A percentile compares a stretch with the other conserved stretches of the same genome.
These are phyloP conservation scores for Penicillium cosmopolitanum DNA, from an alignment of 495 filamentous ascomycete species.

Conservation along the genomic window DNA sequence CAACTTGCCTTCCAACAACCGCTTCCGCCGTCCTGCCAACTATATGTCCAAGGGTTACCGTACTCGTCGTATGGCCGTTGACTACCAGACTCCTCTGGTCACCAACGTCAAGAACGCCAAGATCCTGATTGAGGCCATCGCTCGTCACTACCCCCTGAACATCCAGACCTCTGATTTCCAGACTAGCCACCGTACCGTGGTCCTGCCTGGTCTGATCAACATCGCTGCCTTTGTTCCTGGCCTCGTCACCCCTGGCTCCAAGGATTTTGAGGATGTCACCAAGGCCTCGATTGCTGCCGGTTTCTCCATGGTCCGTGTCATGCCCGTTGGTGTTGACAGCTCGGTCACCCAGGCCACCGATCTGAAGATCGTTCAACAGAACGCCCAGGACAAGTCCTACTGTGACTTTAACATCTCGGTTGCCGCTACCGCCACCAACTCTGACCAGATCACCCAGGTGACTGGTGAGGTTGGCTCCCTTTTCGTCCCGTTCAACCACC, in stretches of 20 bases:
- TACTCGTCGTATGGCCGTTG: conserved; percentile 95
- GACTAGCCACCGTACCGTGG: conserved; percentile 78
- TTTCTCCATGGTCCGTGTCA: conserved; percentile 83
- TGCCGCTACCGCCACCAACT: conserved; percentile 75
- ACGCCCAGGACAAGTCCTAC: conserved; percentile 65
- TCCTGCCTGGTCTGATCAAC: conserved; percentile 78
- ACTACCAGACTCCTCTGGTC: conserved; percentile 95
- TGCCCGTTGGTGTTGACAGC: conserved; percentile 74
- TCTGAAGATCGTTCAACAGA: conserved; percentile 76
- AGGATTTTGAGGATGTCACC: conserved; percentile 71
- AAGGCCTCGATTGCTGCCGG: conserved; percentile 76
- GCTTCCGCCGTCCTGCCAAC: conserved; percentile 91
- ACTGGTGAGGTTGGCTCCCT: conserved; percentile 78
- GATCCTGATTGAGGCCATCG: conserved; percentile 91
- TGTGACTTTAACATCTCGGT: conserved; percentile 90
- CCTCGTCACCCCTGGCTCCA: conserved; percentile 63
- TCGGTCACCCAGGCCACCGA: conserved; percentile 74
- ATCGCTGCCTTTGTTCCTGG: conserved; percentile 81
- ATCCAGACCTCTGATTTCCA: conserved; percentile 85
- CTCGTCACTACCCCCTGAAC: conserved; percentile 81
- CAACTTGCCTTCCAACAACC: conserved; percentile 97
- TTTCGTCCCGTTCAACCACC: conserved; percentile 87
- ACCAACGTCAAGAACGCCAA: conserved; percentile 99
- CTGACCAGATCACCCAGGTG: conserved; percentile 73
- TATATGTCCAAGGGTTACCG: conserved; percentile 98